Percentiles rank a stretch among this genome's conserved stretches.
Conservation (phyloP, 345 rosid genomes). For the Lagerstroemia speciosa region DNA sequence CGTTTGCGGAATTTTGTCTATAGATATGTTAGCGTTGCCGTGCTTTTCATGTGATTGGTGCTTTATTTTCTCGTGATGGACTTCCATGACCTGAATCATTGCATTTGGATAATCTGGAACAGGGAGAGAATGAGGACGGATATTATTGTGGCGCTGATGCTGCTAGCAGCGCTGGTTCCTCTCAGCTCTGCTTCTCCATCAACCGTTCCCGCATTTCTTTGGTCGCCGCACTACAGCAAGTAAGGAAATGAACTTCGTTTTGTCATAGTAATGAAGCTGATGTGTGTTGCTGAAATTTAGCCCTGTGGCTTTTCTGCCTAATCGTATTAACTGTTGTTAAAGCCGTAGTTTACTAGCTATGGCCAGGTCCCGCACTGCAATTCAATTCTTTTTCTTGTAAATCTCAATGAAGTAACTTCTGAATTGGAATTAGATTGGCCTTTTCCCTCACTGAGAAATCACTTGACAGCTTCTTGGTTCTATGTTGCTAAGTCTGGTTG, state of each 20-base stretch:
- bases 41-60: background rate
- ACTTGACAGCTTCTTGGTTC: no score
- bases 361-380: background rate
- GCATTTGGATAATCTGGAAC: constrained; percentile 1
- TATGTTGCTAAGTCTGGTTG: background rate
- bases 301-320: background rate
- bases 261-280: background rate
- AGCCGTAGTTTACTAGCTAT: background rate
- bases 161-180: constrained; percentile 19
- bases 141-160: constrained; percentile 15
- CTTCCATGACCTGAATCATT: background rate
- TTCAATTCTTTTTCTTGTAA: background rate
- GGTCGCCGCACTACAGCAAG: constrained; percentile 55
- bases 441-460: background rate
- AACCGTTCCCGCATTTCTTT: constrained; percentile 73
- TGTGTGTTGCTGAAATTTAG: background rate
- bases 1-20: background rate
- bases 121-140: constrained; percentile 20
- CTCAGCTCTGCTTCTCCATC: constrained; percentile 30
- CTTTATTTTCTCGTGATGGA: background rate
- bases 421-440: background rate
- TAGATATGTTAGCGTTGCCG: background rate
- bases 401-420: background rate
- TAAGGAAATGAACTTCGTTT: constrained; percentile 5
- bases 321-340: background rate